Evolutionary conservation across 176 grass and related monocot species (phyloP), one percentile per base, ranked within the genome.

Genomic region (Rhynchospora pubera): DNA sequence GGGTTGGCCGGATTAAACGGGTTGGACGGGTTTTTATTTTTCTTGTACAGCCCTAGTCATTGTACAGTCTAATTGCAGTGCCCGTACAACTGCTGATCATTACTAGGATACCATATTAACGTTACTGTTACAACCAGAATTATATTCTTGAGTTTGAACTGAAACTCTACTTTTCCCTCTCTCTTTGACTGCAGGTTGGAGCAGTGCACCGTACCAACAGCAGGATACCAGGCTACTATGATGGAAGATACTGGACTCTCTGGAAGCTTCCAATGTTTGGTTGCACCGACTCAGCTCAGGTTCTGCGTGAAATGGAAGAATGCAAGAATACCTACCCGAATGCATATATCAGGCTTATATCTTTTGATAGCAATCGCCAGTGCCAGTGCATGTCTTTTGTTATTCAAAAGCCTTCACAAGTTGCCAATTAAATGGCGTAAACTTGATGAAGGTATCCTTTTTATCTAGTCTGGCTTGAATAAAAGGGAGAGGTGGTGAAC

Each of bases 191-290:
- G 55, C 65, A 89, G 87, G 89, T n/a, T 22, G 85, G 83, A 28
- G 14, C 15, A 68, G 86, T 91, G 44, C 83, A 88, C 42, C 65
- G 87, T 80, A 91, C 74, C 56, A 89, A 90, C 80, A 88, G 89
- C 68, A 77, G 5, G 59, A 88, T 89, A 63, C 92, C 92, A 0
- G 89, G 92, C 28, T 91, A 92, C 84, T 92, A 90, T 83, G 93
- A 94, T 34, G 88, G 93, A 8, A 63, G 86, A 69, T 92, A 89
- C 84, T 90, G 90, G 92, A 90, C 83, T 21, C 77, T 94, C 12
- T 91, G 92, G 92, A 94, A 94, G 85, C 83, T 94, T 82, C 85
- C 85, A 12, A 86, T 91, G 89, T 88, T 91, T 48, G 85, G 90
- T n/a, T 92, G 93, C 86, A 73, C 62, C 16, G 89, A 87, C 48